Base-by-base conservation (phyloP, 768 basidiomycete species). In the Mycena vitilis region DNA sequence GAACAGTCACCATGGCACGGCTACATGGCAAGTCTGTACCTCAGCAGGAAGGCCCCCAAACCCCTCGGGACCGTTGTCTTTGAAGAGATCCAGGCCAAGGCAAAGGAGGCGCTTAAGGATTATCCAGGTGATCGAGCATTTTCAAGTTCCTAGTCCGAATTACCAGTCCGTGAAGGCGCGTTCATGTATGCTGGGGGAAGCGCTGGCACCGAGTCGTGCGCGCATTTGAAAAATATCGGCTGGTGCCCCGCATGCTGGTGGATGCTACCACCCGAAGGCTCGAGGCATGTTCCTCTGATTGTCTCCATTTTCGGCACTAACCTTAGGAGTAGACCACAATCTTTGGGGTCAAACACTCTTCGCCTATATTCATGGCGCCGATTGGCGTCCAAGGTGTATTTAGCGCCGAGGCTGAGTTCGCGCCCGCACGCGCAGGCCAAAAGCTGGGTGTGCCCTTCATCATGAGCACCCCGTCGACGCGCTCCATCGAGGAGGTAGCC, bases 161-260 rank as follows among this genome's bases (percentile, higher is more conserved):
- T 47, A 34, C 4, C 44, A 40, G 49, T 48, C 40, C 23, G 59
- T 42, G 12, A n/a, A 83, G 92, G 89, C 63, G 78, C 91, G 9
- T 95, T 89, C 80, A 82, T 88, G 79, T 95, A 95, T 73, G 89
- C 90, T 2, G 87, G 86, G 63, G 93, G 92, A 51, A 92, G 88
- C 69, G 94, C 95, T 13, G 95, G 95, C 1, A 86, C 87, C 2
- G 82, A 83, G 61, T 81, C 84, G 37, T 65, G 38, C 83, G 79
- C 47, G 90, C 88, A 4, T 84, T 95, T 60, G 81, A 87, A 30
- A 87, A 83, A 60, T 95, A 86, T 83, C 86, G 86, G 38, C 91
- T 96, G 75, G 82, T 95, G 12, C 93, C 93, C 3, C 87, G 90
- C 5, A 93, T 94, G 92, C 85, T 95, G 36, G 83, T 88, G 22